Base-by-base conservation (phyloP, 2,329 filamentous ascomycete species). In the Alternaria brassicicola region DNA sequence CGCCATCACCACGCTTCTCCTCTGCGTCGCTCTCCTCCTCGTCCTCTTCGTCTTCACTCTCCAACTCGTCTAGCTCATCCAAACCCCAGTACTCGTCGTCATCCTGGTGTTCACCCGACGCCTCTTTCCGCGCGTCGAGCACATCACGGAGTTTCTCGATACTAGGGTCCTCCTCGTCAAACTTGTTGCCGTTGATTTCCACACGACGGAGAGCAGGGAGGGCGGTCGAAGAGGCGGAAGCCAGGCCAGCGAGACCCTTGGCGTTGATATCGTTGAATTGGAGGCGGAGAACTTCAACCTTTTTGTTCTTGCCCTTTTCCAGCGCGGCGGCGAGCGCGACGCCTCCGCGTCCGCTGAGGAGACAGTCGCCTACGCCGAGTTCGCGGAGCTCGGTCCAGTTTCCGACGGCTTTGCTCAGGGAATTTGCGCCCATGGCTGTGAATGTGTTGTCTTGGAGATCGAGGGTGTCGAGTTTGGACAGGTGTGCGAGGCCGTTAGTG, bases 381-480 rank as follows among this genome's bases (percentile, higher is more conserved):
- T 98, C 95, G 65, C 86, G 84, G 46, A 99, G 82, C 36, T 86
- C 82, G 0, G 85, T 78, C 94, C 94, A 99, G 57, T 84, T 84
- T 1, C 86, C 83, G 21, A 94, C 84, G 6, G 92, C 91, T 66
- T 84, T 86, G 36, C 91, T 89, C 52, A 99, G 84, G 10, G 92
- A 92, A 69, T 84, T 89, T 28, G 92, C 91, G 23, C 93, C 95
- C 62, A 85, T 83, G 36, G 89, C 78, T 9, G 94, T 98, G 77
- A 98, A 98, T 0, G 95, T 98, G 80, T 99, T 99, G 80, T 99
- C 95, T 78, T 99, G 94, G 61, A 99, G 82, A 80, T 99, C 95
- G 52, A 99, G 81, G 13, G 93, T 85, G 74, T 89, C 83, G 54
- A 99, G 84, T 42, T 83, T 81, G 30, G 81, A 83, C 49, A 92